Evolutionary conservation across 139 green algal species (phyloP).

Genomic region (Coelastrella sp.): DNA sequence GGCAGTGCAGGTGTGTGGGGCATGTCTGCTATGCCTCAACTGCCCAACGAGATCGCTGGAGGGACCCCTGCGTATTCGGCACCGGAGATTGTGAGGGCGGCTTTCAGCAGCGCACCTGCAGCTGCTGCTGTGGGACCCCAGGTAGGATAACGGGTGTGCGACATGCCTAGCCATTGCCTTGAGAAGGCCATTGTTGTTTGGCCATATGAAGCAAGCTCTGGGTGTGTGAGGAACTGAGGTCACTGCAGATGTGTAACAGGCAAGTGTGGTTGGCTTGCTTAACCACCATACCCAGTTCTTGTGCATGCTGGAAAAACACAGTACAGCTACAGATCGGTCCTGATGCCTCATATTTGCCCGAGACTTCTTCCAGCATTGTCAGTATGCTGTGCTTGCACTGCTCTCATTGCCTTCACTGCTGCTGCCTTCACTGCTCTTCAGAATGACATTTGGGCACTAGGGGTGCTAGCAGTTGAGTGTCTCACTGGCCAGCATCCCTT

Average conservation of each 20-base stretch:
- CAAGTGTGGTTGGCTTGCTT: neutral
- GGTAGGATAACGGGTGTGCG: neutral
- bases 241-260: neutral
- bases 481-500: conserved; percentile 62
- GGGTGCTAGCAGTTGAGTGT: conserved; percentile 61
- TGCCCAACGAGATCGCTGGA: conserved; percentile 31
- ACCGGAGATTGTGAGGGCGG: conserved; percentile 61
- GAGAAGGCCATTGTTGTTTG: neutral
- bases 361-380: too few relatives aligned
- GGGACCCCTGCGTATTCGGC: conserved; percentile 67
- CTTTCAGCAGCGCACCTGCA: conserved; percentile 55
- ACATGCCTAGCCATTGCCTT: neutral
- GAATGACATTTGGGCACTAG: conserved; percentile 71
- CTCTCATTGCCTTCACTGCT: neutral
- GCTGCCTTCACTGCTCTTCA: neutral
- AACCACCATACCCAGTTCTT: neutral
- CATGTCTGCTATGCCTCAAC: neutral
- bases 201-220: too few relatives aligned
- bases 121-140: conserved; percentile 43
- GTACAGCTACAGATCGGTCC: too few relatives aligned
- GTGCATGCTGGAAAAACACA: neutral
- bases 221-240: too few relatives aligned
- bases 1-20: neutral
- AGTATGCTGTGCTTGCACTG: neutral
- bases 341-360: too few relatives aligned